Base-by-base conservation (phyloP, 306 rosid genomes). In the Parietaria judaica region DNA sequence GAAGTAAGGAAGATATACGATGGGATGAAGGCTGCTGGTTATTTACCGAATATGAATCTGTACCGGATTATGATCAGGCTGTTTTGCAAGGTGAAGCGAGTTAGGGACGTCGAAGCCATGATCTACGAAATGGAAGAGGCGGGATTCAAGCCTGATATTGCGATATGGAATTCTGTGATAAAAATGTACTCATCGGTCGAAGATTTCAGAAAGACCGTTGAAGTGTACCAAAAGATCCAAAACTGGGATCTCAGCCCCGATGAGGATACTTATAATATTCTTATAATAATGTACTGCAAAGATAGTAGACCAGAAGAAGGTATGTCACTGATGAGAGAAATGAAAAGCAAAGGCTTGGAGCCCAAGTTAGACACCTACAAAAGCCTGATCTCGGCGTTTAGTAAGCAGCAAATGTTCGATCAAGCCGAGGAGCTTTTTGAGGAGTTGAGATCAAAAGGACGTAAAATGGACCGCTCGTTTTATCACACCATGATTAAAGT, bases 1-100 rank as follows among this genome's bases (percentile, higher is more conserved):
- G 98, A 88, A 80, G 96, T 82, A 66, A 85, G 76, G 85, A 91
- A 91, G 72, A 78, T 91, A 70, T 91, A 91, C 72, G 79, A 83
- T 43, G 98, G 98, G 73, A 91, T 91, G 96, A 91, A 80, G 74
- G 95, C 95, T 67, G 89, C 96, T 5, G 98, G 98, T 77, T 85
- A 81, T 83, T 76, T 91, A 69, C 98, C 98, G 6, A 85, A 76
- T 66, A 83, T 88, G 95, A 77, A 85, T 78, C 77, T 86, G 66
- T 91, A 85, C 70, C 88, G 89, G 84, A 72, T 76, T 58, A 85
- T 91, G 89, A 74, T 88, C 68, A 78, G 72, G 58, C 69, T 91
- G 69, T 53, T 91, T 63, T 80, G 95, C 79, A 78, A 76, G 80
- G 89, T 72, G 71, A 85, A 75, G 74, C 82, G 72, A 72, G 82